These are phyloP conservation scores for Ophiosphaerella korrae DNA, from an alignment of 2,329 filamentous ascomycete species.

Conservation along the genomic window DNA sequence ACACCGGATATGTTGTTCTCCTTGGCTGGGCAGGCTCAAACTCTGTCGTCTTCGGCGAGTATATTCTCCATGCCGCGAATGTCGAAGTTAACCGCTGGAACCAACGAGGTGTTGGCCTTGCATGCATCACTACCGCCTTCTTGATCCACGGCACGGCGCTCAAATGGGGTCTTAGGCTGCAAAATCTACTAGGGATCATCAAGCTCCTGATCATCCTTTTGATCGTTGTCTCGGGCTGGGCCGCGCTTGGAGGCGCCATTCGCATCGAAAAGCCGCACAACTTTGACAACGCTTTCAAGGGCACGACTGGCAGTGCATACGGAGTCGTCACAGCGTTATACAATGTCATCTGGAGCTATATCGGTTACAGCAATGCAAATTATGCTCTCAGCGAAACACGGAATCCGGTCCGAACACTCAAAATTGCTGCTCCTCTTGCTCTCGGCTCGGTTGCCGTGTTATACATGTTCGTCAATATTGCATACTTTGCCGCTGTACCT, in stretches of 20 bases:
- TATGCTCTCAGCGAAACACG: slow-evolving; percentile 69
- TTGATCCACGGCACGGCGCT: slow-evolving; percentile 67
- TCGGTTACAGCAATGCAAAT: slow-evolving; percentile 72
- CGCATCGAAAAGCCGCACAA: slow-evolving; percentile 67
- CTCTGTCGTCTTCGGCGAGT: slow-evolving; percentile 72
- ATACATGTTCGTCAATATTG: slow-evolving; percentile 71
- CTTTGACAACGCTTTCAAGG: slow-evolving; percentile 67
- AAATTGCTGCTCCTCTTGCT: slow-evolving; percentile 67
- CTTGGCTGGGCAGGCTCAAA: slow-evolving; percentile 69
- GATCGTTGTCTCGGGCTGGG: slow-evolving; percentile 67
- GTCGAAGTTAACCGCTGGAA: slow-evolving; percentile 69
- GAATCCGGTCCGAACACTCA: slow-evolving; percentile 68
- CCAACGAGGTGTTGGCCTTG: slow-evolving; percentile 69
- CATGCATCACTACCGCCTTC: slow-evolving; percentile 68
- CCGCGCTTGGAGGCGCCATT: slow-evolving; percentile 65
- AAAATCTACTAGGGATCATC: slow-evolving; percentile 68
- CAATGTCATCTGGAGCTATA: slow-evolving; percentile 74
- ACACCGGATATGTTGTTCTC: slow-evolving; percentile 65
- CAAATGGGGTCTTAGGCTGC: slow-evolving; percentile 70
- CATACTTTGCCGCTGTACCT: slow-evolving; percentile 68
- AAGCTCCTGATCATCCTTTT: slow-evolving; percentile 70
- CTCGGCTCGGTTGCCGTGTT: slow-evolving; percentile 63
- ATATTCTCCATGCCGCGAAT: slow-evolving; percentile 69
- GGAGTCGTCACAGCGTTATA: slow-evolving; percentile 72
- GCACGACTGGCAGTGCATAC: slow-evolving; percentile 69